Evolutionary conservation across 352 stramenopile genomes (phyloP).

Genomic region (Phytophthora palmivora): DNA sequence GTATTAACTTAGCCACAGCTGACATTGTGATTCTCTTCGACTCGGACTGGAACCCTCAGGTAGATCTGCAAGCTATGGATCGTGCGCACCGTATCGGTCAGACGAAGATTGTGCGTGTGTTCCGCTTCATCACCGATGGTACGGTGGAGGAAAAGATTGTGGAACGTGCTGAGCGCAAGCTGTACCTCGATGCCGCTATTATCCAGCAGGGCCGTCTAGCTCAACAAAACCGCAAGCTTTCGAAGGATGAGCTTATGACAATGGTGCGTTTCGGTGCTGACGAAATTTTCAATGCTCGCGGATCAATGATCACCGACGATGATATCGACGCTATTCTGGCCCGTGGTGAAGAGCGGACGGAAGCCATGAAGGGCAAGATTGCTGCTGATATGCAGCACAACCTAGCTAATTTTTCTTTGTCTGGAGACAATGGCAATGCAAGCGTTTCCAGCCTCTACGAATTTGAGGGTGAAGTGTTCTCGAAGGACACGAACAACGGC

Average conservation of each 20-base stretch:
- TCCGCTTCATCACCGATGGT: constrained; percentile 97
- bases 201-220: constrained; percentile 98
- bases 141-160: constrained; percentile 99
- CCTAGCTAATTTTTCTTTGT: constrained; percentile 95
- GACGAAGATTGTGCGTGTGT: constrained; percentile 98
- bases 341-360: constrained; percentile 91
- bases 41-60: constrained; percentile 98
- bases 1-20: constrained; percentile 98
- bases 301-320: constrained; percentile 92
- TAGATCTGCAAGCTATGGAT: constrained; percentile 99
- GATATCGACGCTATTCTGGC: constrained; percentile 94
- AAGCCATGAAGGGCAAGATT: constrained; percentile 90
- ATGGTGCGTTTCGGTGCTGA: constrained; percentile 94
- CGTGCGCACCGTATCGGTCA: constrained; percentile 98
- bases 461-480: constrained; percentile 90
- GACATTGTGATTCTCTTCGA: constrained; percentile 99
- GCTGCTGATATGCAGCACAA: constrained; percentile 95
- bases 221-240: constrained; percentile 91
- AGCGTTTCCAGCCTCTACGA: constrained; percentile 88
- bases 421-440: constrained; percentile 82
- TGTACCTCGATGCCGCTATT: constrained; percentile 98
- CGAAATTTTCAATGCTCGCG: constrained; percentile 90
- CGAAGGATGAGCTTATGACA: constrained; percentile 98
- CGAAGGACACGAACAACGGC: constrained; percentile 86
- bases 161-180: constrained; percentile 97